Evolutionary conservation across 2,329 filamentous ascomycete species (phyloP), one percentile per base, ranked within the genome.

Genomic region (Neofusicoccum sp.): DNA sequence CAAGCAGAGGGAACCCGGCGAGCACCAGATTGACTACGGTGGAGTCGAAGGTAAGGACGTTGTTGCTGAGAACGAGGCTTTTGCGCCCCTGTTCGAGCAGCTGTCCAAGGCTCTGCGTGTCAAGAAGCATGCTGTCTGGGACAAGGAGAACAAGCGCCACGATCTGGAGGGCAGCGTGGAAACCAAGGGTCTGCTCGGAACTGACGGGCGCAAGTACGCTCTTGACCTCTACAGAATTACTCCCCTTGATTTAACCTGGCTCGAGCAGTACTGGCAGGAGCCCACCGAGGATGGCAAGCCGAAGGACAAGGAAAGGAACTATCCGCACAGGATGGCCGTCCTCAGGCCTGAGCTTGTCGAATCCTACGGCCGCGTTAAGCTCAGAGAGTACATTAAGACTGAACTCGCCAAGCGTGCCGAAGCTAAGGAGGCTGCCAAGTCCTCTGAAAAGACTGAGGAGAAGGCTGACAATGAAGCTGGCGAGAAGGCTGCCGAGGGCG

Each of bases 21-120:
- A 99, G 85, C 95, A 97, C 78, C 95, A 98, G 78, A 98, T 99
- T 70, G 95, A 99, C 76, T 99, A 99, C 73, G 95, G 95, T 74
- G 95, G 94, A 68, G 95, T 98, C 36, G 95, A 99, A 75, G 95
- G 96, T 68, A 97, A 96, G 79, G 95, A 99, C 68, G 86, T 96
- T 31, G 92, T 99, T 58, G 93, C 95, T 0, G 90, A 92, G 11
- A 92, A 98, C 72, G 89, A 96, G 73, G 87, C 89, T 22, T 99
- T 99, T 71, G 87, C 87, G 0, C 81, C 89, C 33, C 85, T 92
- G 8, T 99, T 99, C 71, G 88, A 92, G 73, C 93, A 96, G 80
- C 85, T 99, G 36, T 97, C 94, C 47, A 93, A 94, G 78, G 87
- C 92, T 2, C 85, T 98, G 71, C 91, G 90, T 69, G 91, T 97